Conservation (phyloP, 805 yeast genomes). For the Hanseniaspora hatyaiensis region DNA sequence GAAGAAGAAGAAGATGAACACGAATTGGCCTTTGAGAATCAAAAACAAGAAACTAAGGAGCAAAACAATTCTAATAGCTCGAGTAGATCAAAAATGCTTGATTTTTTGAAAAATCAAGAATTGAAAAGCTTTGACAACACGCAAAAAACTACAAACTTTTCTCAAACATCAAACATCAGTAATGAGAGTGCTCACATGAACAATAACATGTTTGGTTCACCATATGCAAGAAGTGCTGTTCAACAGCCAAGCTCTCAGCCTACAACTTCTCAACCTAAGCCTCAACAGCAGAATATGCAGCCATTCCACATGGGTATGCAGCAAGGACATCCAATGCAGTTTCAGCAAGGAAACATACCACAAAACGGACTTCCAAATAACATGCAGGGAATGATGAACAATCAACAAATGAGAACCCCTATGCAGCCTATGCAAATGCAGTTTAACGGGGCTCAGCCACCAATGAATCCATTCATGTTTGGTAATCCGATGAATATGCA, state of each 20-base stretch:
- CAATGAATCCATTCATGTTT: background rate
- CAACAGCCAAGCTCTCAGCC: background rate
- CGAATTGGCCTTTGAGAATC: no score
- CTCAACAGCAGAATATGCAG: background rate
- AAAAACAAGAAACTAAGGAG: no score
- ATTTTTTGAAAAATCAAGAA: slow-evolving; percentile 6
- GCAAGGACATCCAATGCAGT: slow-evolving; percentile 18
- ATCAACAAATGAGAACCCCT: slow-evolving; percentile 18
- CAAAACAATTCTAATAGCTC: background rate
- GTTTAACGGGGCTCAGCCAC: background rate
- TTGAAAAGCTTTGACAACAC: background rate
- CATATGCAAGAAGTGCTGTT: no score
- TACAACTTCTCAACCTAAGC: background rate
- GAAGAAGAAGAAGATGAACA: background rate
- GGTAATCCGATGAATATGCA: slow-evolving; percentile 9
- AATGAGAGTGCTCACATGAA: background rate
- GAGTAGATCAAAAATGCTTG: slow-evolving; percentile 7
- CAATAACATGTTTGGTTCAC: background rate
- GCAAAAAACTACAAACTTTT: background rate
- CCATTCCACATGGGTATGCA: slow-evolving; percentile 17
- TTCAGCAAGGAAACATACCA: slow-evolving; percentile 6
- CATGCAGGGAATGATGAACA: slow-evolving; percentile 19
- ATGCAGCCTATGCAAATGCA: slow-evolving; percentile 16
- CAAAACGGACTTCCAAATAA: background rate
- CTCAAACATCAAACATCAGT: background rate